Evolutionary conservation across 2,329 filamentous ascomycete genomes (phyloP).

Genomic region (Cephalotrichum gorgonifer): DNA sequence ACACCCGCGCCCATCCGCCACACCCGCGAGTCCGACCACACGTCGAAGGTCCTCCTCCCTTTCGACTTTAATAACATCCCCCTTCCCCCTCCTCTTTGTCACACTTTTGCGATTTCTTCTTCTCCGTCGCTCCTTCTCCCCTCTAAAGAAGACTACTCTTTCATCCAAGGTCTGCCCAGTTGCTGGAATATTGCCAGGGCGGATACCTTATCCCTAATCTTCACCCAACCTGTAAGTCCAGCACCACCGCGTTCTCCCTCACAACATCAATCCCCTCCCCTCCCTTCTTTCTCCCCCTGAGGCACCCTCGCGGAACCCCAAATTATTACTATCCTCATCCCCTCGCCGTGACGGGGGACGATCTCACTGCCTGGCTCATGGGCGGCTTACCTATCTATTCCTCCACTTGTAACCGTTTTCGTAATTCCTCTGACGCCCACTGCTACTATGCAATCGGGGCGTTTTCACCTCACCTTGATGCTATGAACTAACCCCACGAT

Average conservation of each 20-base stretch:
- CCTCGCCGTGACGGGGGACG: not conserved
- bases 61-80: not conserved
- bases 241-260: not conserved
- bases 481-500: not conserved
- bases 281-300: not conserved
- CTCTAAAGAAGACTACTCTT: too few relatives aligned
- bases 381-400: not conserved
- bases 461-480: too few relatives aligned
- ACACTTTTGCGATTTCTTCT: not conserved
- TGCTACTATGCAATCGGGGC: not conserved
- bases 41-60: not conserved
- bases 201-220: not conserved
- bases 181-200: constrained; percentile 7
- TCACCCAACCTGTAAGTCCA: not conserved
- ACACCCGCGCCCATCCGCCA: not conserved
- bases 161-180: not conserved
- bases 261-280: not conserved
- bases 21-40: not conserved
- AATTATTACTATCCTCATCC: not conserved
- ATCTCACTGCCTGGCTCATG: not conserved
- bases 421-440: not conserved
- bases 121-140: not conserved
- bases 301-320: not conserved
- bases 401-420: not conserved
- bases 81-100: not conserved